Evolutionary conservation across 75 land plant genomes (phyloP).

Genomic region (Pinus albicaulis): DNA sequence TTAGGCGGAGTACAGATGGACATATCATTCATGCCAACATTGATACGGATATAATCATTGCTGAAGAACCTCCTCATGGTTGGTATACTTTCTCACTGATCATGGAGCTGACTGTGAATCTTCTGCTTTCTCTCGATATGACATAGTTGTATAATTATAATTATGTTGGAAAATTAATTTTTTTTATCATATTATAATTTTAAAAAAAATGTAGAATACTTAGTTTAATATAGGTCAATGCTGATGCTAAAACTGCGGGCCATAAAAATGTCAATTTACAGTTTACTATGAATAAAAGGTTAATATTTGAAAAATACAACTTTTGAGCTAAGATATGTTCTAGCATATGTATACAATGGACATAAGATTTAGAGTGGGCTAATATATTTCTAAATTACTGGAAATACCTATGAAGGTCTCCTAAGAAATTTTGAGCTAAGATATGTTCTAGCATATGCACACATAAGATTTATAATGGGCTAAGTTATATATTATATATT

Average conservation of each 20-base stretch:
- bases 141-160: neutral
- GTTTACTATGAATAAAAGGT: neutral
- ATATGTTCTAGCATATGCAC: neutral
- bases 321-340: neutral
- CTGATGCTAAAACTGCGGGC: neutral
- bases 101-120: neutral
- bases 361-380: neutral
- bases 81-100: conserved; percentile 4
- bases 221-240: neutral
- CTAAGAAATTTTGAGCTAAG: too few relatives aligned
- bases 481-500: neutral
- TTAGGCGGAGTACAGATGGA: conserved; percentile 96
- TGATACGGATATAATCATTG: conserved; percentile 96
- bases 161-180: too few relatives aligned
- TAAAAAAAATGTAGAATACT: neutral
- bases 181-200: too few relatives aligned
- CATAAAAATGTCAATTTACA: neutral
- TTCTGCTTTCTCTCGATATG: neutral
- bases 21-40: conserved; percentile 99
- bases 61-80: conserved; percentile 97
- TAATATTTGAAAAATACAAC: too few relatives aligned
- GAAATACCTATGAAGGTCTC: neutral
- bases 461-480: neutral
- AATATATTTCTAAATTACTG: neutral
- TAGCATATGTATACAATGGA: neutral